These are phyloP conservation scores for Geosiphon pyriformis DNA, from an alignment of 192 early-diverging fungal species.

Conservation along the genomic window DNA sequence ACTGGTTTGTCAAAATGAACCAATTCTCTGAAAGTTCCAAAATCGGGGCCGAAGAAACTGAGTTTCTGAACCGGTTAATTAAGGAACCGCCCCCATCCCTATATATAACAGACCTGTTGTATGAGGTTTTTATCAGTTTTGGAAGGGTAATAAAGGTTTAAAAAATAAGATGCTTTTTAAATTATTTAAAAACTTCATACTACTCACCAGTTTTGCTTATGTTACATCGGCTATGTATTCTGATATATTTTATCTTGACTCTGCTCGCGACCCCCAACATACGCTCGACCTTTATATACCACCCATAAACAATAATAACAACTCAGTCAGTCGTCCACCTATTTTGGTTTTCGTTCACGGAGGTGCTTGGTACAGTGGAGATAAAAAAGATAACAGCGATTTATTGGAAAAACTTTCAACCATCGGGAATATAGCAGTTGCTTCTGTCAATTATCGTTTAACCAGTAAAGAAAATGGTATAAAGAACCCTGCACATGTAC, in stretches of 20 bases:
- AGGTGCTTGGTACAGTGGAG: conserved; percentile 80
- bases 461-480: conserved; percentile 35
- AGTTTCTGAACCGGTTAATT: no score
- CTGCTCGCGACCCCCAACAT: background rate
- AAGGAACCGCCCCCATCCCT: no score
- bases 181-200: no score
- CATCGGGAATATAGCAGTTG: conserved; percentile 47
- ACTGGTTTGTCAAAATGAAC: no score
- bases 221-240: no score
- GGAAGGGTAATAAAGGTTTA: no score
- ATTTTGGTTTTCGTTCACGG: conserved; percentile 71
- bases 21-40: no score
- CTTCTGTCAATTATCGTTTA: conserved; percentile 72
- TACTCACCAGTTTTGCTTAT: no score
- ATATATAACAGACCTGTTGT: no score
- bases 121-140: no score
- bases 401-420: conserved; percentile 49
- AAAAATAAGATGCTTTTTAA: no score
- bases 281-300: conserved; percentile 17
- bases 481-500: conserved; percentile 64
- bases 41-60: no score
- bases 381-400: conserved; percentile 54
- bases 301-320: background rate
- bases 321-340: background rate
- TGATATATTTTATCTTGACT: conserved; percentile 1